Evolutionary conservation across 441 rosid genomes (phyloP).

Genomic region (Codiaeum variegatum): DNA sequence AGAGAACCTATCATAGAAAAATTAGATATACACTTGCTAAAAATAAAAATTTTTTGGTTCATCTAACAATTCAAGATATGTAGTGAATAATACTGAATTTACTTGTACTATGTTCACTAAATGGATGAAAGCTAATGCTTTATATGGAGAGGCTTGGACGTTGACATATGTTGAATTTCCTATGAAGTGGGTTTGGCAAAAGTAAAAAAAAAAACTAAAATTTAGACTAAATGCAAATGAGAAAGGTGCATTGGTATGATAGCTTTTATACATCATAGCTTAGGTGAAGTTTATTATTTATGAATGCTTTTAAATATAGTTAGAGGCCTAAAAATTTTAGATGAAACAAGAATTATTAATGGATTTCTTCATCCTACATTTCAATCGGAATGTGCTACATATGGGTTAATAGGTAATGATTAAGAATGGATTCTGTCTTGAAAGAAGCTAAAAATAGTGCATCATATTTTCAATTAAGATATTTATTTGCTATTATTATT

Average conservation of each 20-base stretch:
- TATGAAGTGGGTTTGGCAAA: neutral
- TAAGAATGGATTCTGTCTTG: neutral
- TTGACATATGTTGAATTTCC: neutral
- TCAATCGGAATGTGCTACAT: neutral
- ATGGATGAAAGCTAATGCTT: too few relatives aligned
- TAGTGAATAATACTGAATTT: too few relatives aligned
- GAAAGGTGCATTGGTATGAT: neutral
- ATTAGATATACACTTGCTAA: too few relatives aligned
- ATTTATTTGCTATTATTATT: too few relatives aligned
- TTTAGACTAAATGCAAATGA: neutral
- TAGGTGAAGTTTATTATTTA: neutral
- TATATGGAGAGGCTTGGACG: too few relatives aligned
- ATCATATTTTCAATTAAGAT: neutral
- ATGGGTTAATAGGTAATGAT: neutral
- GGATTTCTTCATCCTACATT: neutral
- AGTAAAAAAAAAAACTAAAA: neutral
- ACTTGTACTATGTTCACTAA: neutral
- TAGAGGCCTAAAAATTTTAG: neutral
- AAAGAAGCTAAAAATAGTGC: too few relatives aligned
- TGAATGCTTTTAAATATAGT: neutral
- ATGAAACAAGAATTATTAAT: neutral
- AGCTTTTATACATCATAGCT: neutral
- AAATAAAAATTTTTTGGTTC: neutral
- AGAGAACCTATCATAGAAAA: too few relatives aligned
- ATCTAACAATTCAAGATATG: too few relatives aligned